phyloP scores from a whole-genome alignment of 2,329 filamentous ascomycete species.

The Cryphonectria naterciae region DNA sequence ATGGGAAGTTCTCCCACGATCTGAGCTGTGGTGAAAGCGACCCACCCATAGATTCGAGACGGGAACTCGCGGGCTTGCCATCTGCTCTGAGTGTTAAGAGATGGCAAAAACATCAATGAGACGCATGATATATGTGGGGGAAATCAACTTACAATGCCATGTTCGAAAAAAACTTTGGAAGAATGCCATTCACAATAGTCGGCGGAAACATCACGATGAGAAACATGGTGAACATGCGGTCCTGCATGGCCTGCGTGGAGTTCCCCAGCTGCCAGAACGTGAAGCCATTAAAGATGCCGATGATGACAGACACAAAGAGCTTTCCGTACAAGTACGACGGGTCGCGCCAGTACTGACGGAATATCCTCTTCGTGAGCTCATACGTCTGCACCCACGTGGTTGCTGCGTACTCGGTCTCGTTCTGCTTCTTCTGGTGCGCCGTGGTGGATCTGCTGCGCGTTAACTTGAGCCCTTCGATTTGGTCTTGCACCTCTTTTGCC shows the following conservation, averaged over 20 bases:
- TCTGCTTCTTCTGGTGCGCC: conserved; percentile 41
- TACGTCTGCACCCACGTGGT: conserved; percentile 57
- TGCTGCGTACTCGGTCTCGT: conserved; percentile 61
- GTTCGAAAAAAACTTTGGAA: conserved; percentile 70
- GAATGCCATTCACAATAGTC: conserved; percentile 75
- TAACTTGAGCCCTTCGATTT: conserved; percentile 48
- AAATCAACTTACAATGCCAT: conserved; percentile 52
- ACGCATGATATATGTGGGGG: background rate
- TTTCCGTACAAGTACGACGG: conserved; percentile 67
- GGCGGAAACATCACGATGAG: conserved; percentile 77
- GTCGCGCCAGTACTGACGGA: conserved; percentile 67
- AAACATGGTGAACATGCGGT: conserved; percentile 75
- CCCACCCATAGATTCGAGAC: conserved; percentile 81
- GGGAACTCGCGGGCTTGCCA: conserved; percentile 74
- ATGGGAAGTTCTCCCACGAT: conserved; percentile 74
- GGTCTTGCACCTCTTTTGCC: conserved; percentile 37
- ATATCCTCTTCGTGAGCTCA: conserved; percentile 60
- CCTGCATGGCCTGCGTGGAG: conserved; percentile 66
- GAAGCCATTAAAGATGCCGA: conserved; percentile 67
- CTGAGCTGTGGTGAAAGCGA: conserved; percentile 67
- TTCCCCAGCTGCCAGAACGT: conserved; percentile 68
- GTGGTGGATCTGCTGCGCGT: conserved; percentile 48
- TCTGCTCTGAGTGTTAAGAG: conserved; percentile 3
- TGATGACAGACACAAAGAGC: conserved; percentile 35
- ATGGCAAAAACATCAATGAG: background rate